Conservation (phyloP, 192 early-diverging fungal genomes). For the Umbelopsis sp. region DNA sequence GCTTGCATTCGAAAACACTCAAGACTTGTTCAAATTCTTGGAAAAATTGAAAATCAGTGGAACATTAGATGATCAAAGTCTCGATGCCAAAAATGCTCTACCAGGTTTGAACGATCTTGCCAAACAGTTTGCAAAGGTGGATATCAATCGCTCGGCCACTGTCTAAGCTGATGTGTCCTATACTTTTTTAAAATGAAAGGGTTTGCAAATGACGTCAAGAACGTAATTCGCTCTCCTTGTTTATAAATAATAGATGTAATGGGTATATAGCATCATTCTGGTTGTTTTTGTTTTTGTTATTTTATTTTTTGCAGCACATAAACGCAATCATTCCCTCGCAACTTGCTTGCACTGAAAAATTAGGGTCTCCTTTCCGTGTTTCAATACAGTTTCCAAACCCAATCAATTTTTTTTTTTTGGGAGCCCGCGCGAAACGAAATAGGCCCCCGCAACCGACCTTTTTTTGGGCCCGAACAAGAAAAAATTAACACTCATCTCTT, state of each 20-base stretch:
- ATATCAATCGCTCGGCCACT: conserved; percentile 55
- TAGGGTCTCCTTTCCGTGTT: not conserved
- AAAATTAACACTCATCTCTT: conserved; percentile 4
- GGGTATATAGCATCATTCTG: no score
- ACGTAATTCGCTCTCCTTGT: no score
- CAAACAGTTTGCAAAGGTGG: conserved; percentile 63
- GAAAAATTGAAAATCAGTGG: conserved; percentile 33
- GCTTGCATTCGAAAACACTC: conserved; percentile 61
- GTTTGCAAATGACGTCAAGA: no score
- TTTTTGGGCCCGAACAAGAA: conserved; percentile 15
- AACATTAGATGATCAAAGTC: conserved; percentile 22
- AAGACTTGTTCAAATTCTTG: conserved; percentile 57
- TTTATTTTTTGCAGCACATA: no score
- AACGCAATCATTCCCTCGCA: no score
- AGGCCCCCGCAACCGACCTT: not conserved
- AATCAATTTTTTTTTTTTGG: not conserved
- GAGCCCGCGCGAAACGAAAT: not conserved
- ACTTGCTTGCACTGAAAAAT: no score
- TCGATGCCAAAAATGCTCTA: conserved; percentile 66
- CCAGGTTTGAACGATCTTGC: conserved; percentile 50
- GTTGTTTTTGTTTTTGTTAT: no score
- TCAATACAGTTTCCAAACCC: not conserved
- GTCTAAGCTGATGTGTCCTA: not conserved
- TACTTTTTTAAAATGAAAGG: not conserved
- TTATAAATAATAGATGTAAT: no score